Evolutionary conservation across 176 grass and related monocot species (phyloP).

Genomic region (Aegilops tauschii): DNA sequence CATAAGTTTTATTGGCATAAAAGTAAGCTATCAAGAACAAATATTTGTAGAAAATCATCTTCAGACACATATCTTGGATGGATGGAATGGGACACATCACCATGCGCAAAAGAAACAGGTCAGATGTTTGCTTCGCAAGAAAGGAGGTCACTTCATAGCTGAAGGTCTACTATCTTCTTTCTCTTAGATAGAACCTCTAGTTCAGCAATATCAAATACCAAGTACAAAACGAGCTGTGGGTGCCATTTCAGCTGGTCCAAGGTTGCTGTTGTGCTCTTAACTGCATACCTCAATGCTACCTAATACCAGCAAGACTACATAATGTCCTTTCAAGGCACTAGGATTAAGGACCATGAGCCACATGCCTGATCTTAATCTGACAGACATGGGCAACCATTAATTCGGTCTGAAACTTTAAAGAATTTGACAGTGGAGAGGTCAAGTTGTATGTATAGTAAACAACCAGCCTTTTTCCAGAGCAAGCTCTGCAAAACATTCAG

Average conservation of each 20-base stretch:
- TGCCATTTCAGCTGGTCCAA: conserved; percentile 22
- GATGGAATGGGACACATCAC: conserved; percentile 38
- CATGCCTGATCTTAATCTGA: conserved; percentile 1
- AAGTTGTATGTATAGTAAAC: background rate
- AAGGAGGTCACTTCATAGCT: background rate
- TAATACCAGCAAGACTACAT: background rate
- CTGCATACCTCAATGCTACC: conserved; percentile 1
- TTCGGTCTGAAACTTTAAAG: conserved; percentile 5
- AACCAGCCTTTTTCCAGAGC: background rate
- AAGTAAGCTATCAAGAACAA: conserved; percentile 9
- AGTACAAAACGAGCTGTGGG: background rate
- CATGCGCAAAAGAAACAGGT: conserved; percentile 22
- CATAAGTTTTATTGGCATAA: background rate
- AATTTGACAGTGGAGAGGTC: background rate
- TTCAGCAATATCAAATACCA: background rate
- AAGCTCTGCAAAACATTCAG: background rate
- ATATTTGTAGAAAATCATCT: background rate
- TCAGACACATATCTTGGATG: background rate
- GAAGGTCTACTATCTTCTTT: background rate
- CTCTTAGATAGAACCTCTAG: background rate
- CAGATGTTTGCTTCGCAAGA: conserved; percentile 6
- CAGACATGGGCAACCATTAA: background rate
- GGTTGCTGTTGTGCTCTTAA: background rate
- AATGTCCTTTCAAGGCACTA: background rate
- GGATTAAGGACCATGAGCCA: conserved; percentile 18